Evolutionary conservation across 176 grass and related monocot genomes (phyloP).

Genomic region (Phoenix roebelenii): DNA sequence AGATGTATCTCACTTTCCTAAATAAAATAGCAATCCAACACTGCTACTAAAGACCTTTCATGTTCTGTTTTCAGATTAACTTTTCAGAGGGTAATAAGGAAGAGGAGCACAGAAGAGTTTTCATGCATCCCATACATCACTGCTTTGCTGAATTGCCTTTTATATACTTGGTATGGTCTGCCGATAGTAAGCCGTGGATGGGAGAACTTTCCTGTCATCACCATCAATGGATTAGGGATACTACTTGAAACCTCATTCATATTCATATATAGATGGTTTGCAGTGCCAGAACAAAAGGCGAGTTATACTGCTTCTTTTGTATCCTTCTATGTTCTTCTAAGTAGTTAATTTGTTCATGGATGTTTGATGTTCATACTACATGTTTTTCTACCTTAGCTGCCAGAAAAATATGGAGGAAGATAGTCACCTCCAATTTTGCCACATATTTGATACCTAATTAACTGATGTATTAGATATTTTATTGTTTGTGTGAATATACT

Average conservation of each 20-base stretch:
- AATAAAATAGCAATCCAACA: too few species aligned
- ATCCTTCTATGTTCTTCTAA: background rate
- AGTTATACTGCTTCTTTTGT: background rate
- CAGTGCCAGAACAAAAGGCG: conserved; percentile 48
- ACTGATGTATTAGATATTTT: too few species aligned
- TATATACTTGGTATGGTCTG: conserved; percentile 57
- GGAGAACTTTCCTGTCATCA: conserved; percentile 48
- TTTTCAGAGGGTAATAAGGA: conserved; percentile 58
- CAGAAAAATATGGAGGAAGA: too few species aligned
- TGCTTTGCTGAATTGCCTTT: conserved; percentile 42
- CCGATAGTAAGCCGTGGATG: conserved; percentile 53
- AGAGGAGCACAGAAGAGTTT: conserved; percentile 52
- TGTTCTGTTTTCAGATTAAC: conserved; percentile 41
- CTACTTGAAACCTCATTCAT: conserved; percentile 49
- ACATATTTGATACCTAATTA: too few species aligned
- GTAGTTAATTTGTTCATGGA: background rate
- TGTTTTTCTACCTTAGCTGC: too few species aligned
- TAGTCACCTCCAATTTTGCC: too few species aligned
- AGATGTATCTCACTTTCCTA: background rate
- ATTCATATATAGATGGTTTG: conserved; percentile 59
- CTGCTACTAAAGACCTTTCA: conserved; percentile 5
- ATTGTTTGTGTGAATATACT: too few species aligned
- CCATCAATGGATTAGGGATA: conserved; percentile 39
- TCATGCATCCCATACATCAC: conserved; percentile 61
- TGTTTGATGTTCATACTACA: background rate